Evolutionary conservation across 1,284 basidiomycete genomes (phyloP), one percentile per base, ranked within the genome.

Genomic region (Fomitopsis pinicola): DNA sequence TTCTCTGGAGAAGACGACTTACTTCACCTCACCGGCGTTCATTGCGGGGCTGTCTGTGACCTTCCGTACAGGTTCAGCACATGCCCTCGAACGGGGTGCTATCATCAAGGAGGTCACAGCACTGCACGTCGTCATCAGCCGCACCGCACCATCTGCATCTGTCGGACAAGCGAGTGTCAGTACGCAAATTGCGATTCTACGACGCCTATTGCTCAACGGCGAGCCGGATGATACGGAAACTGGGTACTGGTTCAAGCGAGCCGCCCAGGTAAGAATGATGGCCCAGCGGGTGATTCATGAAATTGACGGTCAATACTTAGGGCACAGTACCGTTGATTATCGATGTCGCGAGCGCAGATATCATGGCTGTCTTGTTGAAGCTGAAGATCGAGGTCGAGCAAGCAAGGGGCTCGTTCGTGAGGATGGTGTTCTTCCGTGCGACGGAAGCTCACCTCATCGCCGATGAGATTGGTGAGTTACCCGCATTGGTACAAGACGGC

Each of bases 391-490:
- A 92, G 63, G 81, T 92, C 19, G 91, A 93, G 60, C 77, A 78
- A 46, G 78, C 77, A 40, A 81, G 82, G 4, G 82, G 84, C 0
- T 80, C 82, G 19, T 73, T 75, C 12, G 80, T 89, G 73, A 79
- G 80, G 56, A 78, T 90, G 77, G 84, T 88, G 2, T 85, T 94
- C 66, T 77, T 83, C 40, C 91, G 92, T 5, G 94, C 85, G 0
- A 78, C 83, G 0, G 94, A 96, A 74, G 83, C 91, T 4, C 82
- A 91, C 73, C 75, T 90, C 36, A 72, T 96, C 50, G 93, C 93
- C 0, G 73, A 83, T 42, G 87, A 95, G 64, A 84, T 97, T 42
- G 68, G 69, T 73, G 33, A 48, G 71, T 12, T 15, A 33, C 33
- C 12, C 30, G 19, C 10, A 1, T 12, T 10, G 12, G 3, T 3